Evolutionary conservation across 2,329 filamentous ascomycete genomes (phyloP).

Genomic region (Penicillium italicum): DNA sequence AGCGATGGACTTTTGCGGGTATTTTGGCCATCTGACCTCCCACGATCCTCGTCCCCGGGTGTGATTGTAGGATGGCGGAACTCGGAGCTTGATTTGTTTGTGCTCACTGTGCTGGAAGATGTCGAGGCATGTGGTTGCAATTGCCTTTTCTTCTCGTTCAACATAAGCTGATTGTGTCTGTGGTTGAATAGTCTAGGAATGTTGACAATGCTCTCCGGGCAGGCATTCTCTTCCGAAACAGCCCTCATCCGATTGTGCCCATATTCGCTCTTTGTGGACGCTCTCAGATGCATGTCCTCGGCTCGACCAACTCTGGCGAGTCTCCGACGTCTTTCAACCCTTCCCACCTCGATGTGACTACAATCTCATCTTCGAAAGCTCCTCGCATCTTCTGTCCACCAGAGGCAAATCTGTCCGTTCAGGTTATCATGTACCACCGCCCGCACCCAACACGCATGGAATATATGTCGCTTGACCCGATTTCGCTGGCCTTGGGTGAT

Average conservation of each 20-base stretch:
- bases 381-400: slow-evolving; percentile 68
- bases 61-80: slow-evolving; percentile 96
- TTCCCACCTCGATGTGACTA: slow-evolving; percentile 64
- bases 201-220: slow-evolving; percentile 85
- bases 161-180: slow-evolving; percentile 2
- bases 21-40: slow-evolving; percentile 93
- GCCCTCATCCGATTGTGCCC: slow-evolving; percentile 71
- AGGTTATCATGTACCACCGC: slow-evolving; percentile 84
- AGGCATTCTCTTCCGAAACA: slow-evolving; percentile 77
- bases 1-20: slow-evolving; percentile 89
- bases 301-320: slow-evolving; percentile 66
- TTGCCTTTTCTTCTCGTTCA: background rate
- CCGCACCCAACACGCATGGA: slow-evolving; percentile 88
- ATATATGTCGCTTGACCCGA: slow-evolving; percentile 87
- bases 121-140: slow-evolving; percentile 66
- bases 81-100: slow-evolving; percentile 83
- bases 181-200: slow-evolving; percentile 58
- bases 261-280: slow-evolving; percentile 84
- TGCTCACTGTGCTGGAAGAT: slow-evolving; percentile 83
- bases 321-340: slow-evolving; percentile 56
- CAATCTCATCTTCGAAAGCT: slow-evolving; percentile 49
- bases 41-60: slow-evolving; percentile 67
- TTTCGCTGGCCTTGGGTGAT: slow-evolving; percentile 78
- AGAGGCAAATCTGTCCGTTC: slow-evolving; percentile 67
- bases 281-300: slow-evolving; percentile 77